Base-by-base conservation (phyloP, 75 land plant species). In the Selaginella moellendorffii region DNA sequence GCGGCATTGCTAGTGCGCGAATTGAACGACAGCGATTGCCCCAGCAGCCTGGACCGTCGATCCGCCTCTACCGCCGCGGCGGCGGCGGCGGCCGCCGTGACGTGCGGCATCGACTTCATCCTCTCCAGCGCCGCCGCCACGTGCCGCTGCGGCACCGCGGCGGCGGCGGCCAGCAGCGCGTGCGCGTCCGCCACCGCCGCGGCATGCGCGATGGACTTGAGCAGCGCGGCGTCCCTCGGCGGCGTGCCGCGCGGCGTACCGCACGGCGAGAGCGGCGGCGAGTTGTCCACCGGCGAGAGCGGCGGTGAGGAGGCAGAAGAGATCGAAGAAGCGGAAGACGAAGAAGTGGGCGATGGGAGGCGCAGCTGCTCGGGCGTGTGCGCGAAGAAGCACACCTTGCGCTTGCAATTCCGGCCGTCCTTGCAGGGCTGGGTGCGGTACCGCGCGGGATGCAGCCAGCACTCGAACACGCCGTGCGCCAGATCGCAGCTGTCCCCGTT, bases 321-420 rank as follows among this genome's bases (percentile, higher is more conserved):
- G 14, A 18, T 10, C 51, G 51, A 46, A 46, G 51, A 46, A 46
- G 14, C 51, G 14, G 51, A 10, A 10, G 51, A 10, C 18, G 51
- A 10, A 12, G 2, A 1, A 12, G 8, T 54, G 10, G 46, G 46
- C 5, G 46, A 14, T 14, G 46, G 46, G 46, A 36, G 46, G 14
- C 59, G 19, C 9, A 62, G 63, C 28, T 27, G 63, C 63, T 25
- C 28, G 24, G 25, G 65, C 30, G 65, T 29, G 30, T 64, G 65
- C 1, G 65, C 65, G 28, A 64, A 64, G 21, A 64, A 64, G 52
- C 65, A 64, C 24, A 64, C 65, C n/a, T 29, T 64, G 17, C 65
- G 25, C 52, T 36, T 64, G 53, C 65, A 64, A n/a, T 64, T 64
- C 2, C 36, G 25, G 2, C 65, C 65, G 53, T 64, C 65, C 18